Conservation (phyloP, 1,284 basidiomycete genomes). For the Kwoniella shivajii region DNA sequence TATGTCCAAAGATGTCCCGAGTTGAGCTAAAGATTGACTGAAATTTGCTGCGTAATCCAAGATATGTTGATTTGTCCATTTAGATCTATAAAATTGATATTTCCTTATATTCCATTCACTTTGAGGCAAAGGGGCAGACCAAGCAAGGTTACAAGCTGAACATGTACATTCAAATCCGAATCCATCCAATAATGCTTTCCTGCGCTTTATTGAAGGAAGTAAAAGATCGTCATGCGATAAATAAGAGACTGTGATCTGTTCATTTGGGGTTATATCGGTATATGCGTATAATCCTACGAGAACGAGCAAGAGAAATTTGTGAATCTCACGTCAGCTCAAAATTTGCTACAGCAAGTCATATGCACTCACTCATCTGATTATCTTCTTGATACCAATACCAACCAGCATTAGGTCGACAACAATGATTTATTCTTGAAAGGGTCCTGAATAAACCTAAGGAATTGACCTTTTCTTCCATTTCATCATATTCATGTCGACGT, state of each 20-base stretch:
- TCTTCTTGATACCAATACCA: conserved; percentile 27
- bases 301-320: too few relatives aligned
- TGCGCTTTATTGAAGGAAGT: background rate
- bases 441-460: conserved; percentile 24
- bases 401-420: conserved; percentile 29
- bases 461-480: background rate
- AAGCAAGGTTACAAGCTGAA: background rate
- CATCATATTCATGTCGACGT: too few relatives aligned
- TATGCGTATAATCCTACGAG: conserved; percentile 24
- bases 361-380: conserved; percentile 13
- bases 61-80: background rate
- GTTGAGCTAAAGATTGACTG: background rate
- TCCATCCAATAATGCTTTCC: background rate
- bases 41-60: background rate
- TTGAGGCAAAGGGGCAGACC: background rate
- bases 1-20: background rate
- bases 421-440: conserved; percentile 30
- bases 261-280: conserved; percentile 5
- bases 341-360: background rate
- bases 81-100: too few relatives aligned
- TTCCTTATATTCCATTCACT: background rate
- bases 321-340: background rate
- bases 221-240: background rate
- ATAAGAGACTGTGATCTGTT: conserved; percentile 27
- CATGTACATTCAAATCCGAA: conserved; percentile 7